Evolutionary conservation across 202 grass and related monocot species (phyloP).

Genomic region (Hordeum pubiflorum): DNA sequence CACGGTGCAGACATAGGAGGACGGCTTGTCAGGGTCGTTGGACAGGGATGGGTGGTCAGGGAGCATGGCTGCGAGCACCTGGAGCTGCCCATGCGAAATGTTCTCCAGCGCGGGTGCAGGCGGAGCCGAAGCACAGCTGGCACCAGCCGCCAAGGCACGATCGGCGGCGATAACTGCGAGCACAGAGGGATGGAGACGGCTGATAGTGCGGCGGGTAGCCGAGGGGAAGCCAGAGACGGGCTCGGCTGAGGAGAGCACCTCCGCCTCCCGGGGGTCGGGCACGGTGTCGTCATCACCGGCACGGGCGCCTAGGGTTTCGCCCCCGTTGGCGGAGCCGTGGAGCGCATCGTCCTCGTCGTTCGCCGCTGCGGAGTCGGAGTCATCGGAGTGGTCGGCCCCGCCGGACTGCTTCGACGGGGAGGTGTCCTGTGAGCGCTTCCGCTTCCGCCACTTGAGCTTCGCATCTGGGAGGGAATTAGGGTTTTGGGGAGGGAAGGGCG

Average conservation of each 20-base stretch:
- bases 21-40: slow-evolving; percentile 58
- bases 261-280: slow-evolving; percentile 61
- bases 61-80: slow-evolving; percentile 61
- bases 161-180: slow-evolving; percentile 61
- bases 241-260: slow-evolving; percentile 48
- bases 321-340: slow-evolving; percentile 33
- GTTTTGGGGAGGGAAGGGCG: slow-evolving; percentile 26
- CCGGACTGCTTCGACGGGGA: slow-evolving; percentile 33
- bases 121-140: background rate
- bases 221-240: slow-evolving; percentile 55
- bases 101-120: slow-evolving; percentile 53
- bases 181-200: slow-evolving; percentile 67
- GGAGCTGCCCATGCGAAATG: slow-evolving; percentile 88
- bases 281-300: slow-evolving; percentile 31
- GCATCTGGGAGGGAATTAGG: slow-evolving; percentile 60
- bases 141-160: slow-evolving; percentile 11
- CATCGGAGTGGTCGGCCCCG: slow-evolving; percentile 28
- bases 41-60: slow-evolving; percentile 61
- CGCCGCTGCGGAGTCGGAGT: slow-evolving; percentile 36
- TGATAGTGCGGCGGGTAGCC: slow-evolving; percentile 45
- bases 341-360: slow-evolving; percentile 32
- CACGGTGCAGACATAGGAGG: slow-evolving; percentile 67
- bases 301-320: slow-evolving; percentile 27
- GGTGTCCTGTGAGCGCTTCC: slow-evolving; percentile 49
- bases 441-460: slow-evolving; percentile 77